phyloP scores from a whole-genome alignment of 805 yeast species.

The Candida ortonii region DNA sequence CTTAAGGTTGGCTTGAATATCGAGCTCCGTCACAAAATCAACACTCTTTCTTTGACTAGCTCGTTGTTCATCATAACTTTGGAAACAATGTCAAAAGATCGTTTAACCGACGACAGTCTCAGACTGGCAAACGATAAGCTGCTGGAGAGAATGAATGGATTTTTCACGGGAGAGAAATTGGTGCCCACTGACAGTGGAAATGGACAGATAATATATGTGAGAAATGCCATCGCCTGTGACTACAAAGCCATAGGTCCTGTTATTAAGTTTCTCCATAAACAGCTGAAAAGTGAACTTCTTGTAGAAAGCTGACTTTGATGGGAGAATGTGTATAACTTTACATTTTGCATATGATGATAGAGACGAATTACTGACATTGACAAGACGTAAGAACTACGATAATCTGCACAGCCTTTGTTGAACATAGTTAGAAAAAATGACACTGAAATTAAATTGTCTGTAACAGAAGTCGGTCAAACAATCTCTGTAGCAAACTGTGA shows the following conservation, averaged over 20 bases:
- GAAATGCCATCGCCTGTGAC: constrained; percentile 29
- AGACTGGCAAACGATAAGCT: constrained; percentile 11
- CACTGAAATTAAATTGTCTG: no score
- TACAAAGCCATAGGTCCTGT: constrained; percentile 18
- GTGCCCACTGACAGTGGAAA: constrained; percentile 4
- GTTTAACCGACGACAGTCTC: constrained; percentile 12
- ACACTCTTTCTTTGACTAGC: constrained; percentile 17
- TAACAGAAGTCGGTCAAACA: background rate
- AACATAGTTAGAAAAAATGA: no score
- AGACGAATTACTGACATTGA: no score
- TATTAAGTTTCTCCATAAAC: constrained; percentile 18
- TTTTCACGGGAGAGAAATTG: constrained; percentile 21
- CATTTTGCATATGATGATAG: no score
- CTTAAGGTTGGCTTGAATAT: constrained; percentile 20
- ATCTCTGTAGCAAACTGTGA: background rate
- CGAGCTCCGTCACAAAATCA: constrained; percentile 23
- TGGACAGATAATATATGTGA: constrained; percentile 22
- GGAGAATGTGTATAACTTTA: no score
- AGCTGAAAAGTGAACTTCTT: no score
- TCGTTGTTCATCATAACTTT: constrained; percentile 26
- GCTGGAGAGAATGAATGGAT: constrained; percentile 7
- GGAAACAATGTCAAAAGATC: constrained; percentile 13
- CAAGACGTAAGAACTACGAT: no score
- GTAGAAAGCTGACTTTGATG: no score
- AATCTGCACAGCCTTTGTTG: no score